Conservation (phyloP, 1,284 basidiomycete species). For the Phellopilus nigrolimitatus region DNA sequence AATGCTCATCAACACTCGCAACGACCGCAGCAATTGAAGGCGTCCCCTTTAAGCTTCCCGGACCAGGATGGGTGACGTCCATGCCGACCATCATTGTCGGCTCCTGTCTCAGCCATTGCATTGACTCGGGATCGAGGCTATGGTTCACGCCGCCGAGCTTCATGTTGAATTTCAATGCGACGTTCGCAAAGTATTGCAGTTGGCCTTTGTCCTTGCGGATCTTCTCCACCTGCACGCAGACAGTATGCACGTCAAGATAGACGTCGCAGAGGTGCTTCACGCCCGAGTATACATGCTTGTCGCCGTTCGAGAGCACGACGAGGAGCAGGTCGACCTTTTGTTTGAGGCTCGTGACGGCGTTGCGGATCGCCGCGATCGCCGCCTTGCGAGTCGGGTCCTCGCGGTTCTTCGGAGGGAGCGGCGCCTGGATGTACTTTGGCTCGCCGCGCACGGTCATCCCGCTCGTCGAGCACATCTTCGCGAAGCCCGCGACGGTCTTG, state of each 20-base stretch:
- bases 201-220: constrained; percentile 59
- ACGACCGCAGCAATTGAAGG: constrained; percentile 81
- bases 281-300: constrained; percentile 65
- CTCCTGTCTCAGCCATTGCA: constrained; percentile 48
- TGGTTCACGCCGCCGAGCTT: constrained; percentile 79
- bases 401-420: constrained; percentile 40
- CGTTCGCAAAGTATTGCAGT: constrained; percentile 71
- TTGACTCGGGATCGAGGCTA: constrained; percentile 44
- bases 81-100: constrained; percentile 79
- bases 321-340: constrained; percentile 35
- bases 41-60: constrained; percentile 56
- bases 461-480: constrained; percentile 49
- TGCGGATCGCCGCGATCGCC: constrained; percentile 38
- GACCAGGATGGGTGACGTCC: constrained; percentile 79
- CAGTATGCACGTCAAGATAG: constrained; percentile 57
- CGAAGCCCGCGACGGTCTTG: constrained; percentile 44
- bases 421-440: constrained; percentile 31
- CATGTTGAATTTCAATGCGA: constrained; percentile 75
- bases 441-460: constrained; percentile 49
- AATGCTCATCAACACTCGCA: constrained; percentile 58
- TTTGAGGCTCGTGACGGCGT: constrained; percentile 26
- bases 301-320: constrained; percentile 59
- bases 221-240: constrained; percentile 64
- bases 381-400: constrained; percentile 44
- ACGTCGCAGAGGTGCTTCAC: constrained; percentile 69